Evolutionary conservation across 2,329 filamentous ascomycete species (phyloP), one percentile per base, ranked within the genome.

Genomic region (Colletotrichum caudatum): DNA sequence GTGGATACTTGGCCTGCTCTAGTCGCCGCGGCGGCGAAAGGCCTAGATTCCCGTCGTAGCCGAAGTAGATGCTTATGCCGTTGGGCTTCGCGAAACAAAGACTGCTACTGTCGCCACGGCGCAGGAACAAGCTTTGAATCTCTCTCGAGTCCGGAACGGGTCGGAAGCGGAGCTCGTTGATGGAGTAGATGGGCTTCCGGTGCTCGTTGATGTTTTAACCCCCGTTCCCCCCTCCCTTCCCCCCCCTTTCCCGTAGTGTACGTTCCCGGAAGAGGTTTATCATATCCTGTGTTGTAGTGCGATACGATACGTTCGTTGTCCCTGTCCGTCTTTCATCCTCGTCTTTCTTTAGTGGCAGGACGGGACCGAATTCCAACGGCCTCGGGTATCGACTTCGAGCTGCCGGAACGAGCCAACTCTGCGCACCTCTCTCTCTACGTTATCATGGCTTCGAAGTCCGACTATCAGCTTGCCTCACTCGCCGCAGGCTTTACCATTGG

Each of bases 401-500:
- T 16, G 41, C 8, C 46, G 20, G 14, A 3, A 53, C 48, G 23
- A 39, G n/a, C 48, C 16, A 14, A 33, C 8, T 26, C 14, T 20
- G 11, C 3, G 14, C 20, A 1, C 5, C 33, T 18, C n/a, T 3
- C n/a, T 3, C 29, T 29, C 26, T 3, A 23, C 1, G 18, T 35
- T 41, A 46, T 35, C 35, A 66, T 76, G 74, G 73, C 75, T 14
- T 73, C 76, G 1, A 77, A 60, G 0, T 67, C 54, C 35, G 78
- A 80, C 46, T 67, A 76, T 69, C 78, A 78, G 66, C 66, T 80
- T 3, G 78, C 78, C 26, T 77, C 78, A 16, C 72, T 80, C 66
- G 78, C 79, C 20, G 73, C 76, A 20, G 79, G 79, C 16, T 80
- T 80, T 68, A 78, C 81, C 16, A 69, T 84, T 46, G 82, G 82